These are phyloP conservation scores for Moesziomyces antarcticus DNA, from an alignment of 1,284 basidiomycete genomes.

Conservation along the genomic window DNA sequence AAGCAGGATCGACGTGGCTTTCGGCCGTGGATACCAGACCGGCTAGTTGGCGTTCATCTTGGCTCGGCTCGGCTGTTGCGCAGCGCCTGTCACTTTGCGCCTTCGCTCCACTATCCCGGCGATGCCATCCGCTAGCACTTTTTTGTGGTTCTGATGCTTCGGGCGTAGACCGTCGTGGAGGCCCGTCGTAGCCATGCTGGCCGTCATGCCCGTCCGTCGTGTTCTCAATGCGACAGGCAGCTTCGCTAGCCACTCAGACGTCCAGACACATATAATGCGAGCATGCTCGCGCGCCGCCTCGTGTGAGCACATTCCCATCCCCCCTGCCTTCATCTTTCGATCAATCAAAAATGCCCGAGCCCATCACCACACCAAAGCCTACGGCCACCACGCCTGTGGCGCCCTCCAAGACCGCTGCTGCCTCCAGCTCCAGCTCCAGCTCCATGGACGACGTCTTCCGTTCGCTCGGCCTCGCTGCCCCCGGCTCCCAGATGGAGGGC, in stretches of 20 bases:
- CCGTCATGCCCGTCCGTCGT: background rate
- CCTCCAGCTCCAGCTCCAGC: conserved; percentile 2
- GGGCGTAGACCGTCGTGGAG: background rate
- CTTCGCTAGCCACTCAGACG: no score
- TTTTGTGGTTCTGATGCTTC: no score
- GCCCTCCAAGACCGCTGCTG: background rate
- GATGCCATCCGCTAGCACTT: no score
- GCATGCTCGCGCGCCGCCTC: background rate
- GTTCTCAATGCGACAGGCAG: background rate
- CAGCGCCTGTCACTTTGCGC: background rate
- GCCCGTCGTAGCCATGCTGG: background rate
- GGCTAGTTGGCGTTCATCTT: background rate
- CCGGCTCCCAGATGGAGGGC: conserved; percentile 43
- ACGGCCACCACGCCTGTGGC: background rate
- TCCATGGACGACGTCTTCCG: conserved; percentile 26
- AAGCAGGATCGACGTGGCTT: background rate
- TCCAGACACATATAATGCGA: background rate
- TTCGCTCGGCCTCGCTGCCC: conserved; percentile 28
- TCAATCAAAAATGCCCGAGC: conserved; percentile 29
- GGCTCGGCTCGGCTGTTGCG: background rate
- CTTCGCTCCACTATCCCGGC: background rate
- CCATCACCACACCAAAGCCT: conserved; percentile 13
- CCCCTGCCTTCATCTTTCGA: background rate
- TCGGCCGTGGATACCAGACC: background rate
- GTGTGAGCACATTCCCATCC: background rate